These are phyloP conservation scores for Candida verbasci DNA, from an alignment of 805 yeast species.

Conservation along the genomic window DNA sequence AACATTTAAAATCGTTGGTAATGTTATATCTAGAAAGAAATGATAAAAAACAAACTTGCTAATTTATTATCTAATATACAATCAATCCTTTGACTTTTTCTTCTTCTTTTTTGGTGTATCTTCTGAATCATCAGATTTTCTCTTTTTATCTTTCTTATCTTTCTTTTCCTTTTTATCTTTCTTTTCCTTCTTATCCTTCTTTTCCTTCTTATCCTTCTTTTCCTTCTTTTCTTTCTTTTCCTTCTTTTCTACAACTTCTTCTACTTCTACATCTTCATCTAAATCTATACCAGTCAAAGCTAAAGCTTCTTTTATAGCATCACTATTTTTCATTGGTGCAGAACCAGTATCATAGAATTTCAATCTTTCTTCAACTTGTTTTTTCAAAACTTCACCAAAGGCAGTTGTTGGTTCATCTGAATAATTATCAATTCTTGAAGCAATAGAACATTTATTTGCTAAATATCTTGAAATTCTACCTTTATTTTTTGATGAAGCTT, in stretches of 20 bases:
- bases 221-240: slow-evolving; percentile 24
- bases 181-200: slow-evolving; percentile 39
- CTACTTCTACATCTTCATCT: slow-evolving; percentile 19
- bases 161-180: slow-evolving; percentile 49
- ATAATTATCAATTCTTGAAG: slow-evolving; percentile 96
- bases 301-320: slow-evolving; percentile 90
- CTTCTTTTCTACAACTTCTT: slow-evolving; percentile 16
- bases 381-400: slow-evolving; percentile 86
- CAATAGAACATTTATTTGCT: slow-evolving; percentile 98
- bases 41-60: neutral
- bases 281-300: slow-evolving; percentile 53
- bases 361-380: slow-evolving; percentile 97
- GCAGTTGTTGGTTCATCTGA: slow-evolving; percentile 89
- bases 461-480: slow-evolving; percentile 98
- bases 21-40: slow-evolving; percentile 29
- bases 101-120: slow-evolving; percentile 50
- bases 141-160: no score
- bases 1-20: slow-evolving; percentile 38
- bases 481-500: slow-evolving; percentile 93
- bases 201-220: slow-evolving; percentile 18
- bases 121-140: slow-evolving; percentile 59
- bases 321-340: slow-evolving; percentile 93
- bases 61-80: slow-evolving; percentile 5
- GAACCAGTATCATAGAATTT: slow-evolving; percentile 95
- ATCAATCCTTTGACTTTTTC: slow-evolving; percentile 30